These are phyloP conservation scores for Aspergillus carbonarius DNA, from an alignment of 2,329 filamentous ascomycete genomes.

Conservation along the genomic window DNA sequence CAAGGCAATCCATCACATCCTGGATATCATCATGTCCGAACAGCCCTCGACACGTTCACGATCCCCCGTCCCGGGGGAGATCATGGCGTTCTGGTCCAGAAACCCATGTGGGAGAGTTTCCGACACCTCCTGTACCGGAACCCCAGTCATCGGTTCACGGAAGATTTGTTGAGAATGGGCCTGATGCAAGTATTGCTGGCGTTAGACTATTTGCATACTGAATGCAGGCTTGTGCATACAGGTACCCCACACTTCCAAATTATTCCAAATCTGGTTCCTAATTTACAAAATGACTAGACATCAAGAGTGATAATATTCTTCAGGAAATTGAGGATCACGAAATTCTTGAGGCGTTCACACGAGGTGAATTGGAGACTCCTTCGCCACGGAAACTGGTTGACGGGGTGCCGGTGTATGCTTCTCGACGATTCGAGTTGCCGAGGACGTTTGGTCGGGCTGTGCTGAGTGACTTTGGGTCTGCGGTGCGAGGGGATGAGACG, in stretches of 20 bases:
- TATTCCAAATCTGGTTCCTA: not conserved
- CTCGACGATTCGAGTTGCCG: constrained; percentile 35
- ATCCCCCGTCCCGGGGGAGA: constrained; percentile 25
- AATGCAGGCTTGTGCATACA: constrained; percentile 48
- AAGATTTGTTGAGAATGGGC: constrained; percentile 38
- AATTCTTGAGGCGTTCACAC: constrained; percentile 37
- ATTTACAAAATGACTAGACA: constrained; percentile 29
- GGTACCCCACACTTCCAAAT: constrained; percentile 26
- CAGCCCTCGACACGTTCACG: constrained; percentile 32
- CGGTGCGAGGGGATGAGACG: constrained; percentile 37
- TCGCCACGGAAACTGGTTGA: constrained; percentile 38
- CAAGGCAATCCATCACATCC: constrained; percentile 26
- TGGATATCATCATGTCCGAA: constrained; percentile 30
- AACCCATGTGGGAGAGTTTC: constrained; percentile 43
- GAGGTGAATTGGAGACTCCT: constrained; percentile 37
- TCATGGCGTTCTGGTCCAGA: constrained; percentile 37
- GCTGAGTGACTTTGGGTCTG: constrained; percentile 41
- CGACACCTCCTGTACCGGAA: constrained; percentile 40
- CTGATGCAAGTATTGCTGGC: constrained; percentile 42
- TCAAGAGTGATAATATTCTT: constrained; percentile 47
- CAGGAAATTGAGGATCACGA: constrained; percentile 36
- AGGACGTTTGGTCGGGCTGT: constrained; percentile 33
- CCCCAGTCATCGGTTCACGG: constrained; percentile 37
- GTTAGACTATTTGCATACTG: constrained; percentile 44
- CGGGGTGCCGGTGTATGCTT: constrained; percentile 35